Base-by-base conservation (phyloP, 257 asterid species). In the Petrea volubilis region DNA sequence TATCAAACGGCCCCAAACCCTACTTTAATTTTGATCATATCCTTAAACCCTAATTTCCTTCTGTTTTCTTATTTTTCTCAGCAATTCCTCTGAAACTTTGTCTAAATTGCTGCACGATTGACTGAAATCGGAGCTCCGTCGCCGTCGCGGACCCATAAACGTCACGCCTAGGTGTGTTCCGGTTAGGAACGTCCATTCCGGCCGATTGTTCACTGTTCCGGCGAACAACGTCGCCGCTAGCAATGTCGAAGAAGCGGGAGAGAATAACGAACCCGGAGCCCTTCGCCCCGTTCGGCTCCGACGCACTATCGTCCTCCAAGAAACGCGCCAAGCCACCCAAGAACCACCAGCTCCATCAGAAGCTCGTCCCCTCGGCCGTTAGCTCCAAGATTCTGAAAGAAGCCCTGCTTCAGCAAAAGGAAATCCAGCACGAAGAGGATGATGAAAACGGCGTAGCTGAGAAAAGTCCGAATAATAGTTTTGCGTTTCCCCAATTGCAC, bases 231-330 rank as follows among this genome's bases (percentile, higher is more conserved):
- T 50, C n/a, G 10, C 67, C 49, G 44, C 38, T 76, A 40, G 7
- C 78, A 20, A 94, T 88, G 97, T 78, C 86, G 79, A 91, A 82
- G 92, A 94, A 90, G 73, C 96, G 99, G 27, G 56, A 28, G 23
- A 70, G 99, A 67, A 74, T 86, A 10, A 90, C 95, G 4, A 95
- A 91, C 66, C 96, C 96, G 3, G 98, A 91, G 82, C 95, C 97
- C 1, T 91, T 91, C 68, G 56, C 80, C 18, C 90, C 93, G 7
- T 67, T 84, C 25, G 86, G 75, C 13, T 73, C 81, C 7, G 93
- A 91, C 44, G 77, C 89, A 3, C 74, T 87, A n/a, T n/a, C n/a
- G 46, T 74, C 92, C 55, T 64, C 84, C 50, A 86, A 76, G 75
- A 87, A 85, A 72, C 97, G 96, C 29, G 20, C 83, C 7, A 90